Conservation (phyloP, 495 filamentous ascomycete genomes). For the Penicillium malachiteum region DNA sequence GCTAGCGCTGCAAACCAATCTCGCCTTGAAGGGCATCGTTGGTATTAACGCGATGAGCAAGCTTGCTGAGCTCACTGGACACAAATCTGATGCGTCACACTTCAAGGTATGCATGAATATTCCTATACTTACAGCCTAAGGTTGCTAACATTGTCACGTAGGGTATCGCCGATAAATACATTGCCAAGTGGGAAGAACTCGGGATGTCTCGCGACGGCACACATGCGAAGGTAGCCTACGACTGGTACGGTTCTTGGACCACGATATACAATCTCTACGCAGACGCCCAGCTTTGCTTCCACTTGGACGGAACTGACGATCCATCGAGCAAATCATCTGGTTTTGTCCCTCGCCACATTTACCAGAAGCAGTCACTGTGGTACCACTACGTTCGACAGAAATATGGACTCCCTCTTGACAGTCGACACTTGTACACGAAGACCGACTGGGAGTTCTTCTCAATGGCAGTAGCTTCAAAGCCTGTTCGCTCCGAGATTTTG, state of each 20-base stretch:
- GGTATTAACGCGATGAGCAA: constrained; percentile 94
- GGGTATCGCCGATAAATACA: constrained; percentile 72
- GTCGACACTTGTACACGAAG: constrained; percentile 85
- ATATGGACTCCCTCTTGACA: constrained; percentile 85
- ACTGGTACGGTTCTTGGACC: constrained; percentile 95
- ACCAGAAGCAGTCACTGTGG: constrained; percentile 80
- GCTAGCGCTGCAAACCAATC: constrained; percentile 87
- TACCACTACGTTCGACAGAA: constrained; percentile 78
- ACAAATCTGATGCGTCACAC: constrained; percentile 63
- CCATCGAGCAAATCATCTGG: constrained; percentile 28
- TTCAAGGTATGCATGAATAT: constrained; percentile 51
- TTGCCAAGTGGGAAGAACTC: constrained; percentile 78
- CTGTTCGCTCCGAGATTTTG: constrained; percentile 69
- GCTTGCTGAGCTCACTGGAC: constrained; percentile 67
- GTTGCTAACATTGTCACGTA: constrained; percentile 14
- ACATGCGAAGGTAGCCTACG: constrained; percentile 87
- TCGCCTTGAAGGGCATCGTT: constrained; percentile 91
- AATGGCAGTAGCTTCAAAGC: constrained; percentile 69
- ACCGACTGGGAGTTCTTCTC: constrained; percentile 92
- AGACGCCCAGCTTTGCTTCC: constrained; percentile 79
- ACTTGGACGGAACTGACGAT: constrained; percentile 51
- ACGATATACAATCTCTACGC: constrained; percentile 90
- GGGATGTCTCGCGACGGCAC: constrained; percentile 78
- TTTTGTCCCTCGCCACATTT: constrained; percentile 71
- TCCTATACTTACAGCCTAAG: background rate